These are phyloP conservation scores for Sarocladium strictum DNA, from an alignment of 2,329 filamentous ascomycete genomes.

Conservation along the genomic window DNA sequence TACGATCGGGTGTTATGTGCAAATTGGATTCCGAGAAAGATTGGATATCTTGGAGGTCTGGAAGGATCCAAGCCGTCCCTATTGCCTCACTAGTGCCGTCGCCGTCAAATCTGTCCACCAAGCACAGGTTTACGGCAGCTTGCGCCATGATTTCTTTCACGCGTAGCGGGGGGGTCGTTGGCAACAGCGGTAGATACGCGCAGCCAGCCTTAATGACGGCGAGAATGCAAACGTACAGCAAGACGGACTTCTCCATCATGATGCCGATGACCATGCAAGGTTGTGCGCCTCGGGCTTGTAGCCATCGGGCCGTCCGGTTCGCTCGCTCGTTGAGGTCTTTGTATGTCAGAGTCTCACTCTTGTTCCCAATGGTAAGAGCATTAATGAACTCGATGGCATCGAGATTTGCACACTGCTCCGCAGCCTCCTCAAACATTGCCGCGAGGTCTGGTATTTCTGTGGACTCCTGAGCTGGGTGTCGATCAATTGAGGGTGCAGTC, in stretches of 20 bases:
- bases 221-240: slow-evolving; percentile 69
- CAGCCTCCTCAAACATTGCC: slow-evolving; percentile 48
- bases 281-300: slow-evolving; percentile 41
- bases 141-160: slow-evolving; percentile 57
- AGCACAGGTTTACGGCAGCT: slow-evolving; percentile 42
- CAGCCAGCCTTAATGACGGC: slow-evolving; percentile 69
- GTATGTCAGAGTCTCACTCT: slow-evolving; percentile 48
- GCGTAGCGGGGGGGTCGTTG: slow-evolving; percentile 60
- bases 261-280: slow-evolving; percentile 62
- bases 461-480: slow-evolving; percentile 17
- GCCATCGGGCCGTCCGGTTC: slow-evolving; percentile 53
- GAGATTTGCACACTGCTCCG: slow-evolving; percentile 39
- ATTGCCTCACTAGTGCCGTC: slow-evolving; percentile 12
- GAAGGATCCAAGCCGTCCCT: neutral
- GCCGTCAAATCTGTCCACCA: slow-evolving; percentile 28
- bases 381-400: slow-evolving; percentile 60
- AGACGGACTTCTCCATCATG: slow-evolving; percentile 68
- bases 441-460: slow-evolving; percentile 38
- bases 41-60: neutral
- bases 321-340: slow-evolving; percentile 54
- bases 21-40: slow-evolving; percentile 26
- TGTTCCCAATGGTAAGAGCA: neutral
- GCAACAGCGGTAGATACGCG: slow-evolving; percentile 74
- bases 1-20: slow-evolving; percentile 30
- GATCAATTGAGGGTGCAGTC: neutral